Evolutionary conservation across 345 rosid genomes (phyloP).

Genomic region (Murraya koenigii): DNA sequence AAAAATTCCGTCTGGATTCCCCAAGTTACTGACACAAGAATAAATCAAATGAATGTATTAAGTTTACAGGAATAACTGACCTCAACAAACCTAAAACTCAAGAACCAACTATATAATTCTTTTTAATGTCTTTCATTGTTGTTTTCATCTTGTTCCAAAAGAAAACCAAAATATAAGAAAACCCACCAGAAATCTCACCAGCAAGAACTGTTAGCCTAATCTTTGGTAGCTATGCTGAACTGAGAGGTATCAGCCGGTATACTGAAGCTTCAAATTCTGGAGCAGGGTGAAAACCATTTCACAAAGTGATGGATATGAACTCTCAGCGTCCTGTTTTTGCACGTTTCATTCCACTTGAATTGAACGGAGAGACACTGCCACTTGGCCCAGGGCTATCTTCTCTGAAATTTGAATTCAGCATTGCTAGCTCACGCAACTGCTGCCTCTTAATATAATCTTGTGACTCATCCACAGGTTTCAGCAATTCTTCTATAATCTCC

Average conservation of each 20-base stretch:
- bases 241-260: conserved; percentile 31
- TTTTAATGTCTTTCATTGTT: conserved; percentile 20
- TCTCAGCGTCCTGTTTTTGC: conserved; percentile 83
- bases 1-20: no score
- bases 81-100: conserved; percentile 39
- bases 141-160: conserved; percentile 22
- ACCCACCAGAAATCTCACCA: conserved; percentile 44
- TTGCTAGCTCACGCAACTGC: conserved; percentile 89
- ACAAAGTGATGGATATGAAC: conserved; percentile 14
- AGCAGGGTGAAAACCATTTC: conserved; percentile 24
- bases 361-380: conserved; percentile 93
- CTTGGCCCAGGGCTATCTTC: conserved; percentile 98
- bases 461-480: conserved; percentile 96
- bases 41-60: conserved; percentile 59
- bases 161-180: conserved; percentile 20
- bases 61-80: conserved; percentile 40
- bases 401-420: conserved; percentile 86
- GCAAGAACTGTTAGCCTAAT: conserved; percentile 50
- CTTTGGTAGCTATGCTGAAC: conserved; percentile 34
- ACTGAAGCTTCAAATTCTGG: conserved; percentile 27
- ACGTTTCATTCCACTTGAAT: conserved; percentile 93
- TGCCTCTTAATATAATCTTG: conserved; percentile 95
- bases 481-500: conserved; percentile 83
- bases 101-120: conserved; percentile 33
- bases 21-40: conserved; percentile 49